A percentile compares a stretch with the other conserved stretches of the same genome.
phyloP scores from a whole-genome alignment of 129 eudicot genomes.

The Centaurea solstitialis region DNA sequence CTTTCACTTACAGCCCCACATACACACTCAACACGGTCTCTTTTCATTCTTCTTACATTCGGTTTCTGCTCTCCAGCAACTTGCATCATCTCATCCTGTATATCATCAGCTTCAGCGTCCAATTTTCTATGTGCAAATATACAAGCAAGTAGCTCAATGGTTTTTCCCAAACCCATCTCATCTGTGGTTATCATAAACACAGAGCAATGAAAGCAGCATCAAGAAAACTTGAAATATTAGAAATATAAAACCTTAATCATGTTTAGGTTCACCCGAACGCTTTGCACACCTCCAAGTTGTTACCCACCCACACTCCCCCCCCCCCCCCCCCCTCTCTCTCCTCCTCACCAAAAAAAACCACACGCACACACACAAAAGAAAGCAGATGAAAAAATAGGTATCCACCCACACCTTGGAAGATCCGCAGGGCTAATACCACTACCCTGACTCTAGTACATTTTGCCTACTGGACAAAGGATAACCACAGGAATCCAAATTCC shows the following conservation, averaged over 20 bases:
- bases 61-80: slow-evolving; percentile 30
- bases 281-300: not conserved
- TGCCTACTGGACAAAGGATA: too few species aligned
- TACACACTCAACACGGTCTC: slow-evolving; percentile 83
- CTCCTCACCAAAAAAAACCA: not conserved
- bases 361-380: too few species aligned
- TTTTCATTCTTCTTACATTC: slow-evolving; percentile 63
- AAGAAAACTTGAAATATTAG: slow-evolving; percentile 3
- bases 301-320: not conserved
- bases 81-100: slow-evolving; percentile 29
- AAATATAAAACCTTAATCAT: slow-evolving; percentile 2
- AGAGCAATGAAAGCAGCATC: slow-evolving; percentile 7
- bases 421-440: too few species aligned
- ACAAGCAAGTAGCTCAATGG: slow-evolving; percentile 95
- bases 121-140: slow-evolving; percentile 69
- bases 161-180: slow-evolving; percentile 98
- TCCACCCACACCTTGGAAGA: too few species aligned
- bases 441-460: too few species aligned
- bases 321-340: not conserved
- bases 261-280: slow-evolving; percentile 16
- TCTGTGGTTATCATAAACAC: slow-evolving; percentile 45
- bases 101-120: slow-evolving; percentile 42
- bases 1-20: slow-evolving; percentile 93
- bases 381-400: too few species aligned
- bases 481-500: too few species aligned